Conservation (phyloP, 2,329 filamentous ascomycete species). For the Ophiognomonia clavigignenti-juglandacearum region DNA sequence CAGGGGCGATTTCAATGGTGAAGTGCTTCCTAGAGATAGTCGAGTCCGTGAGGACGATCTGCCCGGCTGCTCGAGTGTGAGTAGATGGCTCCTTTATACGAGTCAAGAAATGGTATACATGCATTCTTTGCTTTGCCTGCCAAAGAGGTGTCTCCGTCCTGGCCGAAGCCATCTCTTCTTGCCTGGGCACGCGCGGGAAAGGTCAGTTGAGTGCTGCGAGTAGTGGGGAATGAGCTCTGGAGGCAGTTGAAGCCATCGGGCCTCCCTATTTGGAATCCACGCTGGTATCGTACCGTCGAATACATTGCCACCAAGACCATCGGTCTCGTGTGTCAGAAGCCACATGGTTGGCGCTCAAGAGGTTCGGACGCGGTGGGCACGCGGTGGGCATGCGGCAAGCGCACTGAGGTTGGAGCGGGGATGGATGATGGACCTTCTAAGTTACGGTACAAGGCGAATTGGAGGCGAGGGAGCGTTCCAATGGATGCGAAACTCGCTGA, state of each 20-base stretch:
- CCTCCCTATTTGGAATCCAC: neutral
- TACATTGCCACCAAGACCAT: constrained; percentile 32
- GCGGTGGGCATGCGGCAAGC: too few species aligned
- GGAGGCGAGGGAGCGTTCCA: too few species aligned
- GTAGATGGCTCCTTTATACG: constrained; percentile 21
- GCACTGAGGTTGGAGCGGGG: too few species aligned
- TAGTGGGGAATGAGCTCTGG: neutral
- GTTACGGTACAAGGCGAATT: too few species aligned
- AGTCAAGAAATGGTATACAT: constrained; percentile 18
- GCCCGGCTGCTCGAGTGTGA: constrained; percentile 46
- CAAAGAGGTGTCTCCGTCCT: constrained; percentile 80
- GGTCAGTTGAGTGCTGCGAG: constrained; percentile 3
- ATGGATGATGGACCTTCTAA: too few species aligned
- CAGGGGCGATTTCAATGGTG: constrained; percentile 64
- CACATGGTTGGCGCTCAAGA: too few species aligned
- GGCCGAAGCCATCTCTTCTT: constrained; percentile 80
- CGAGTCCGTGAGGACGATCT: constrained; percentile 68
- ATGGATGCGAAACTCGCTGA: too few species aligned
- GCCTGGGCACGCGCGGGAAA: constrained; percentile 39
- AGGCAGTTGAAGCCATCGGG: too few species aligned
- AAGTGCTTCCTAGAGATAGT: constrained; percentile 88
- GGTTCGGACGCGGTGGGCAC: too few species aligned
- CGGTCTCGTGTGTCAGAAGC: constrained; percentile 53
- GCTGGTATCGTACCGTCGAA: constrained; percentile 37
- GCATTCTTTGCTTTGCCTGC: constrained; percentile 67